phyloP scores from a whole-genome alignment of 2,329 filamentous ascomycete species.

The Arachnomyces sp. region DNA sequence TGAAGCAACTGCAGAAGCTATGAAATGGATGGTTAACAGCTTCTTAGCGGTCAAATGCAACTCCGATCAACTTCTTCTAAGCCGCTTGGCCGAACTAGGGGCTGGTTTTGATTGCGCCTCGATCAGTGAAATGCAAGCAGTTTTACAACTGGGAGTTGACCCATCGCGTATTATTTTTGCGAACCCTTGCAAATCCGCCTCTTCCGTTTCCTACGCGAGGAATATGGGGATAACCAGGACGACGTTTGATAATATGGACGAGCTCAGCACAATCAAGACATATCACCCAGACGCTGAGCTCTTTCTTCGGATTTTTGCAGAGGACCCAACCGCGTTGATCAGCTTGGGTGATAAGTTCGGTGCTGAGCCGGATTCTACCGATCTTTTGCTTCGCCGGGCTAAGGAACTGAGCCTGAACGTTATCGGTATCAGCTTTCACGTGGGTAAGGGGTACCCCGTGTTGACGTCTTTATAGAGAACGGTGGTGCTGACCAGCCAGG shows the following conservation, averaged over 20 bases:
- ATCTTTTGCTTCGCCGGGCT: conserved; percentile 14
- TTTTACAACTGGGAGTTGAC: conserved; percentile 17
- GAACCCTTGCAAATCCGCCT: conserved; percentile 20
- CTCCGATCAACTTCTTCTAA: conserved; percentile 17
- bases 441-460: no score
- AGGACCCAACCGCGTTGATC: conserved; percentile 6
- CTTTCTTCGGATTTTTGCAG: conserved; percentile 15
- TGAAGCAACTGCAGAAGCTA: no score
- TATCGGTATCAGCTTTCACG: conserved; percentile 23
- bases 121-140: conserved; percentile 15
- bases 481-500: conserved; percentile 4
- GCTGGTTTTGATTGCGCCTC: conserved; percentile 24
- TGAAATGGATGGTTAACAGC: no score
- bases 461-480: no score
- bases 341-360: conserved; percentile 14
- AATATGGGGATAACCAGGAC: conserved; percentile 14
- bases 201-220: conserved; percentile 14
- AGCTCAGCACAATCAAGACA: conserved; percentile 18
- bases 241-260: conserved; percentile 23
- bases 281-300: conserved; percentile 15
- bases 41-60: conserved; percentile 27
- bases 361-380: conserved; percentile 13
- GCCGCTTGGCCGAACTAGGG: conserved; percentile 16
- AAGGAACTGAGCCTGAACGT: conserved; percentile 17
- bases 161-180: conserved; percentile 21